These are phyloP conservation scores for Selenicereus undatus DNA, from an alignment of 148 eudicot species.

Conservation along the genomic window DNA sequence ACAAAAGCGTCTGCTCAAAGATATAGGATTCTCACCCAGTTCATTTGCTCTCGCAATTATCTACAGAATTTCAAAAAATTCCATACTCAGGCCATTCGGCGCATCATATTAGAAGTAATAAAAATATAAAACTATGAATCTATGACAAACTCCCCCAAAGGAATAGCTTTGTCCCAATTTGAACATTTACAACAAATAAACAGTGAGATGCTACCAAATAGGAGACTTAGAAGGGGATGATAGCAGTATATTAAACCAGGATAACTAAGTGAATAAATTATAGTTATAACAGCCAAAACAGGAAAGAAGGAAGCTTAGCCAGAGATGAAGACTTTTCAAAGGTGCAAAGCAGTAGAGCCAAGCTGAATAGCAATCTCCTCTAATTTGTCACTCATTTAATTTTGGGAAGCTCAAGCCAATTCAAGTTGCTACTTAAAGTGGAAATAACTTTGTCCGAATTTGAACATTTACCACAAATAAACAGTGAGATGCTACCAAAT, in stretches of 20 bases:
- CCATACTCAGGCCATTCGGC: conserved; percentile 65
- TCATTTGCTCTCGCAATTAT: conserved; percentile 95
- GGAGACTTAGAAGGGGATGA: background rate
- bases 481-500: background rate
- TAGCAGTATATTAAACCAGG: background rate
- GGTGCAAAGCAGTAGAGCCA: background rate
- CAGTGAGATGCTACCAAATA: background rate
- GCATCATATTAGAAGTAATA: conserved; percentile 20
- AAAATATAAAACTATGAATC: background rate
- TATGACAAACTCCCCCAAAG: background rate
- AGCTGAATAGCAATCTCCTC: background rate
- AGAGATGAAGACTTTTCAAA: background rate
- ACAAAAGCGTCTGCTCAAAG: conserved; percentile 81
- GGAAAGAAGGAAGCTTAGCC: background rate
- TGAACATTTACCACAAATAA: background rate
- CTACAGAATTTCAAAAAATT: conserved; percentile 87
- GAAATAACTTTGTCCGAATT: background rate
- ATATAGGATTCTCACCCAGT: conserved; percentile 81
- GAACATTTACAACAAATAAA: background rate
- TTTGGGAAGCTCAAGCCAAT: background rate
- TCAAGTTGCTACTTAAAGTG: no score
- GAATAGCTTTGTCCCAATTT: background rate
- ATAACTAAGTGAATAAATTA: background rate
- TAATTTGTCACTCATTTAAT: background rate
- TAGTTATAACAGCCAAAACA: background rate